Conservation (phyloP, 108 stramenopile genomes). For the Pseudonitzschia multiseries region DNA sequence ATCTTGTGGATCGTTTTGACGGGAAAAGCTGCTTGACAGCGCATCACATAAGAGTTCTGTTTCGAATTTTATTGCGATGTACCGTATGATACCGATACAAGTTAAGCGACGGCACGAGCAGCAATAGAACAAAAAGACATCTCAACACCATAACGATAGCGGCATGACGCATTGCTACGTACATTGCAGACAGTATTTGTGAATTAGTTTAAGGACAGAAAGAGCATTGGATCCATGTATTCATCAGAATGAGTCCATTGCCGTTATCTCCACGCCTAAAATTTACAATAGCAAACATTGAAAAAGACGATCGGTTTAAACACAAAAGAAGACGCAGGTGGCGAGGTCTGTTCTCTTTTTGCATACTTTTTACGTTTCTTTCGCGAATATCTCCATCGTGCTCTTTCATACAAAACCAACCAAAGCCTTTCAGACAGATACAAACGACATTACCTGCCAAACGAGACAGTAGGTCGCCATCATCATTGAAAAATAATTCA, state of each 20-base stretch:
- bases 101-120: too few species aligned
- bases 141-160: too few species aligned
- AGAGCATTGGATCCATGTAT: background rate
- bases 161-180: too few species aligned
- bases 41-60: too few species aligned
- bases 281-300: background rate
- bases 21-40: too few species aligned
- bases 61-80: too few species aligned
- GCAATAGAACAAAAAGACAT: too few species aligned
- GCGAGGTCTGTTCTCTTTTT: background rate
- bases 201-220: background rate
- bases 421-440: background rate
- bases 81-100: too few species aligned
- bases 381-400: constrained; percentile 10
- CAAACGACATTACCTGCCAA: background rate
- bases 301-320: background rate
- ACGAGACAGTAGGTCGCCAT: background rate
- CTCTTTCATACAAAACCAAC: constrained; percentile 8
- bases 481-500: constrained; percentile 5
- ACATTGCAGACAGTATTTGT: background rate
- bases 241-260: background rate
- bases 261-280: background rate
- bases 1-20: too few species aligned
- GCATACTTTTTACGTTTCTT: constrained; percentile 4
- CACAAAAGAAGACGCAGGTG: background rate